Percentiles rank a stretch among this genome's conserved stretches.
These are phyloP conservation scores for Lolium rigidum DNA, from an alignment of 176 grass and related monocot genomes.

Conservation along the genomic window DNA sequence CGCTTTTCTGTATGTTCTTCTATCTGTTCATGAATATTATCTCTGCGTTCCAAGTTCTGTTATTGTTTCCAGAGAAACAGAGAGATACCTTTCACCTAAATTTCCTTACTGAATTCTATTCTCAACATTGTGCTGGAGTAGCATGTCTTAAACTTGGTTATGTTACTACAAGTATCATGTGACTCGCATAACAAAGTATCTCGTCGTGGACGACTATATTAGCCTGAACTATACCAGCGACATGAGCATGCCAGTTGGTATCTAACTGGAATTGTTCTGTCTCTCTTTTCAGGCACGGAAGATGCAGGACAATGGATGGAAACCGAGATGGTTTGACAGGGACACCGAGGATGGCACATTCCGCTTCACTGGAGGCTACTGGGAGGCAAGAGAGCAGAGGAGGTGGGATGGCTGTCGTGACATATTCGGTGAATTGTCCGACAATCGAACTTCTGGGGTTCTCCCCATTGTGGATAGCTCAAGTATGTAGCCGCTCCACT, in stretches of 20 bases:
- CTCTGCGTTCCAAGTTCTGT: background rate
- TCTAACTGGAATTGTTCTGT: background rate
- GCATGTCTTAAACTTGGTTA: no score
- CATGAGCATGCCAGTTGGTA: background rate
- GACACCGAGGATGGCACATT: constrained; percentile 50
- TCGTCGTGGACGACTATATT: background rate
- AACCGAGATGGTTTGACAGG: constrained; percentile 72
- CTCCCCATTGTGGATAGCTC: background rate
- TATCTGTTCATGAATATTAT: background rate
- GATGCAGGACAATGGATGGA: constrained; percentile 81
- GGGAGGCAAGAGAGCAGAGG: constrained; percentile 68
- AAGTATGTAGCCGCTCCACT: background rate
- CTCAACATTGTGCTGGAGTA: no score
- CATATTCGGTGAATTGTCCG: constrained; percentile 62
- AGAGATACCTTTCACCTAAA: background rate
- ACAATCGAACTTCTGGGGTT: background rate
- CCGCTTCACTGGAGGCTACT: constrained; percentile 64
- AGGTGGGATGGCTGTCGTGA: constrained; percentile 57
- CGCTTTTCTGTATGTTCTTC: background rate
- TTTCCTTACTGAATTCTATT: background rate
- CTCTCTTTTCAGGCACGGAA: constrained; percentile 51
- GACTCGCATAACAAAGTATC: background rate
- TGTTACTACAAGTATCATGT: background rate
- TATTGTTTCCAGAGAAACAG: background rate
- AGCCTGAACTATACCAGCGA: background rate